Conservation (phyloP, 2,329 filamentous ascomycete genomes). For the Penicillium sp. region DNA sequence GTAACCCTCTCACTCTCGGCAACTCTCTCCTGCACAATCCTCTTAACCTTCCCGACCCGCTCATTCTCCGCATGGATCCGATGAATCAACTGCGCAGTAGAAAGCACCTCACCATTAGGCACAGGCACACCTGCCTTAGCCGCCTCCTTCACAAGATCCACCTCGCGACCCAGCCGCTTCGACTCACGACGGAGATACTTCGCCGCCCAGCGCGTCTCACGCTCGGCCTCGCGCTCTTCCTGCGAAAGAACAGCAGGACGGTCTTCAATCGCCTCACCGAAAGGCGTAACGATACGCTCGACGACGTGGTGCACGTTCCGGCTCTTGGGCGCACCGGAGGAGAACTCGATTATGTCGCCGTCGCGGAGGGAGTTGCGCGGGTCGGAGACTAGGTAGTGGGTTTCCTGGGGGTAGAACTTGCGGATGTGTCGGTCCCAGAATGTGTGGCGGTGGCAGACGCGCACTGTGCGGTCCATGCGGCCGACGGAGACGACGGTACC, state of each 20-base stretch:
- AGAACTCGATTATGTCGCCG: slow-evolving; percentile 48
- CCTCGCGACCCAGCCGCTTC: slow-evolving; percentile 22
- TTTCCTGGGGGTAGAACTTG: slow-evolving; percentile 40
- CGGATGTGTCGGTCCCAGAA: slow-evolving; percentile 40
- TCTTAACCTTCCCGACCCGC: slow-evolving; percentile 26
- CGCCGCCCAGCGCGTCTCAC: slow-evolving; percentile 31
- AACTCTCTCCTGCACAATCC: slow-evolving; percentile 29
- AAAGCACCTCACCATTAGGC: slow-evolving; percentile 6
- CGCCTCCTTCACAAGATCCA: slow-evolving; percentile 21
- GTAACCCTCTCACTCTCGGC: neutral
- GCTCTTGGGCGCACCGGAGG: slow-evolving; percentile 41
- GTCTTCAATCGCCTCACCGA: slow-evolving; percentile 37
- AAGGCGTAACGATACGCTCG: slow-evolving; percentile 45
- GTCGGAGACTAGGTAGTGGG: slow-evolving; percentile 39
- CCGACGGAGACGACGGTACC: slow-evolving; percentile 46
- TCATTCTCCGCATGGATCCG: slow-evolving; percentile 21
- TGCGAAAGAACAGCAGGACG: slow-evolving; percentile 39
- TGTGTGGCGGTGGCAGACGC: slow-evolving; percentile 37
- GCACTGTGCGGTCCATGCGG: slow-evolving; percentile 44
- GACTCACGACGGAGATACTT: slow-evolving; percentile 36
- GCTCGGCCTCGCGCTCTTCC: slow-evolving; percentile 36
- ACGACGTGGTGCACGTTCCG: slow-evolving; percentile 44
- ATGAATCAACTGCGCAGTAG: slow-evolving; percentile 30
- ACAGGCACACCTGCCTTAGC: slow-evolving; percentile 26
- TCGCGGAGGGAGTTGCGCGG: slow-evolving; percentile 44